Conservation (phyloP, 768 basidiomycete genomes). For the Leucocoprinus sp. region DNA sequence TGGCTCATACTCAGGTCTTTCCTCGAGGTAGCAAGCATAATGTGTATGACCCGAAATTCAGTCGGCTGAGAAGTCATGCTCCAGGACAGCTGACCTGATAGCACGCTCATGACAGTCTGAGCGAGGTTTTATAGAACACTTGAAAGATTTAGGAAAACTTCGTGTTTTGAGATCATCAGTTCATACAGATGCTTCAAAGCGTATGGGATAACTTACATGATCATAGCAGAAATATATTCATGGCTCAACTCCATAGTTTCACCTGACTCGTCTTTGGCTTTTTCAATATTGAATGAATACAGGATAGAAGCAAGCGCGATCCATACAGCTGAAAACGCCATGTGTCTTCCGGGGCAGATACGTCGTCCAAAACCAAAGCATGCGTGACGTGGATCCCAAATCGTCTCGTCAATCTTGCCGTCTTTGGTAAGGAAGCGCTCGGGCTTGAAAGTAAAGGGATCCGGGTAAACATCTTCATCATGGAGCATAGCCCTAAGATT, state of each 20-base stretch:
- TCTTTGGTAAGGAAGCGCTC: slow-evolving; percentile 28
- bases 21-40: background rate
- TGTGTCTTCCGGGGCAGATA: slow-evolving; percentile 20
- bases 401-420: slow-evolving; percentile 18
- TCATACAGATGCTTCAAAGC: background rate
- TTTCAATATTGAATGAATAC: slow-evolving; percentile 18
- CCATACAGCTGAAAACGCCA: slow-evolving; percentile 21
- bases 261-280: slow-evolving; percentile 16
- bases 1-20: too few species aligned
- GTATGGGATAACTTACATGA: slow-evolving; percentile 13
- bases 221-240: slow-evolving; percentile 14
- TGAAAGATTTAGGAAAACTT: slow-evolving; percentile 16
- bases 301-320: slow-evolving; percentile 18
- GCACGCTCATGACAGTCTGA: slow-evolving; percentile 13
- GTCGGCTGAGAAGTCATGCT: slow-evolving; percentile 1
- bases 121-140: slow-evolving; percentile 16
- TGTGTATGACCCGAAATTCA: background rate
- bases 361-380: slow-evolving; percentile 27
- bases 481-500: slow-evolving; percentile 31
- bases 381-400: slow-evolving; percentile 20
- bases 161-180: background rate
- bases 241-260: slow-evolving; percentile 8
- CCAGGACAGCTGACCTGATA: slow-evolving; percentile 13
- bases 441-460: slow-evolving; percentile 33
- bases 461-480: slow-evolving; percentile 29